These are phyloP conservation scores for Scytalidium sp. DNA, from an alignment of 2,329 filamentous ascomycete genomes.

Conservation along the genomic window DNA sequence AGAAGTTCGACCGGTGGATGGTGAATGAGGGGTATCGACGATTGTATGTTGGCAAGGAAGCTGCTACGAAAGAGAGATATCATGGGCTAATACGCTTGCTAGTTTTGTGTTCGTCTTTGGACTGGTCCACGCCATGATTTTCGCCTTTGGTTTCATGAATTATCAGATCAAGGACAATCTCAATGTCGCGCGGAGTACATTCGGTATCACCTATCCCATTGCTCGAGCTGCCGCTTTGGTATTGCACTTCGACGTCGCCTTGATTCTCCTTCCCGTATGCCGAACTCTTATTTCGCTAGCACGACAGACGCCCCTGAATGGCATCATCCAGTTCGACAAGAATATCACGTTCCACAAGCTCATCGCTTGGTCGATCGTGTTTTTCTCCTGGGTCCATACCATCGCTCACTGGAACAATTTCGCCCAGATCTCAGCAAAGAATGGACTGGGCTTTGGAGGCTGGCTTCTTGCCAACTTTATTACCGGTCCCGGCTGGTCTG, in stretches of 20 bases:
- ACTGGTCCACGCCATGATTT: conserved; percentile 71
- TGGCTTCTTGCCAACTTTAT: conserved; percentile 75
- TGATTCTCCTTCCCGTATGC: conserved; percentile 80
- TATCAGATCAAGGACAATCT: conserved; percentile 77
- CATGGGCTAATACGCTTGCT: conserved; percentile 27
- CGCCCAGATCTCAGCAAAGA: conserved; percentile 70
- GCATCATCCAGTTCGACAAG: conserved; percentile 85
- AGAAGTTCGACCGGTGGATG: conserved; percentile 84
- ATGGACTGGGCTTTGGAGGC: conserved; percentile 74
- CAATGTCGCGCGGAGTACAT: conserved; percentile 60
- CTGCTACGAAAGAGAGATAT: background rate
- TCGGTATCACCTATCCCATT: conserved; percentile 74
- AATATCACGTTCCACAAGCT: conserved; percentile 87
- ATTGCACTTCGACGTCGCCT: conserved; percentile 76
- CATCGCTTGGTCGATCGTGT: conserved; percentile 83
- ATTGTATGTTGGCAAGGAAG: conserved; percentile 54
- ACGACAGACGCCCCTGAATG: conserved; percentile 77
- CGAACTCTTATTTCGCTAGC: conserved; percentile 79
- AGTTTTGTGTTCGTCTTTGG: conserved; percentile 78
- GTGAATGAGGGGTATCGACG: conserved; percentile 81
- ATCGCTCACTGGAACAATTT: conserved; percentile 88
- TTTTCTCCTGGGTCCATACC: conserved; percentile 84
- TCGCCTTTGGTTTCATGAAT: conserved; percentile 76
- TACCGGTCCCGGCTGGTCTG: conserved; percentile 80
- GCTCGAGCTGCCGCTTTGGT: conserved; percentile 73